These are phyloP conservation scores for Botrytis pseudocinerea DNA, from an alignment of 2,329 filamentous ascomycete genomes.

Conservation along the genomic window DNA sequence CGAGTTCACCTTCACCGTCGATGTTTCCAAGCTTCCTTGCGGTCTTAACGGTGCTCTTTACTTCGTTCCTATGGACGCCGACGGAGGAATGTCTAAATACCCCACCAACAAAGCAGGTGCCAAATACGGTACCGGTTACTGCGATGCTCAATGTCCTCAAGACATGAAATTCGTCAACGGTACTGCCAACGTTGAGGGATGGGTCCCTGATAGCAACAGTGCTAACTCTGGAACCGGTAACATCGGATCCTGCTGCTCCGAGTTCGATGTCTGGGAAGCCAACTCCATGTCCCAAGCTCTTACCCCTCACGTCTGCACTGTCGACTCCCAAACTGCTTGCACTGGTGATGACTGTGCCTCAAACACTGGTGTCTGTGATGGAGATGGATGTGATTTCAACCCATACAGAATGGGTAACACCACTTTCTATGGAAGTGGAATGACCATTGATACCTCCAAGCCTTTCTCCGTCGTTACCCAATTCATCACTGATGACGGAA, in stretches of 20 bases:
- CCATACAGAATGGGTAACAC: slow-evolving; percentile 56
- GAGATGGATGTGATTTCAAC: slow-evolving; percentile 62
- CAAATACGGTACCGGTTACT: slow-evolving; percentile 41
- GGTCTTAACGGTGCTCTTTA: slow-evolving; percentile 73
- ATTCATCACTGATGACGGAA: slow-evolving; percentile 53
- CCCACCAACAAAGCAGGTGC: slow-evolving; percentile 54
- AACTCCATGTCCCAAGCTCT: slow-evolving; percentile 58
- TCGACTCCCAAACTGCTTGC: slow-evolving; percentile 40
- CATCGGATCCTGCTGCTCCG: slow-evolving; percentile 58
- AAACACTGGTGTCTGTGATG: slow-evolving; percentile 48
- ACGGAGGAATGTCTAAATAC: slow-evolving; percentile 55
- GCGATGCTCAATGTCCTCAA: slow-evolving; percentile 29
- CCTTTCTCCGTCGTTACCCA: slow-evolving; percentile 60
- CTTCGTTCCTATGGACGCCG: slow-evolving; percentile 61
- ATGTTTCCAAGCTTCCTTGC: slow-evolving; percentile 65
- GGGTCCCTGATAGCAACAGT: slow-evolving; percentile 50
- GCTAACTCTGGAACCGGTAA: slow-evolving; percentile 54
- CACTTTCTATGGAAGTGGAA: slow-evolving; percentile 55
- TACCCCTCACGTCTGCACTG: slow-evolving; percentile 58
- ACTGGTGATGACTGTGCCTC: slow-evolving; percentile 5
- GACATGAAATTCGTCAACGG: slow-evolving; percentile 53
- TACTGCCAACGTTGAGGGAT: slow-evolving; percentile 51
- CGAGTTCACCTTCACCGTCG: slow-evolving; percentile 62
- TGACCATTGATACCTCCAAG: slow-evolving; percentile 52
- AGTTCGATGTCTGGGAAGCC: slow-evolving; percentile 68